Evolutionary conservation across 805 yeast species (phyloP).

Genomic region (Starmerella kuoi): DNA sequence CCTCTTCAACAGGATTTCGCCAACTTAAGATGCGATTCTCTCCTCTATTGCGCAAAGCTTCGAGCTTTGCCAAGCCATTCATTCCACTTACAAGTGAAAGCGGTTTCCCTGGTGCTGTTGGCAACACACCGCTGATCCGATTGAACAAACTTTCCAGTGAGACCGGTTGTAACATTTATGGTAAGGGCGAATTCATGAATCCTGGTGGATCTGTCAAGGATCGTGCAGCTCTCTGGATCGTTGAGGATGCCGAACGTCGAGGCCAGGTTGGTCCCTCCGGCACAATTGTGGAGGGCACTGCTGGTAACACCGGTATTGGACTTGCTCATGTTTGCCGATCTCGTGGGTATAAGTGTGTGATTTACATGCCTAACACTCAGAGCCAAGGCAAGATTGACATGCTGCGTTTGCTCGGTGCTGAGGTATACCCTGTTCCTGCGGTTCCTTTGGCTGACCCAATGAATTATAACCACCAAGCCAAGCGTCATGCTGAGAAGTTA

Average conservation of each 20-base stretch:
- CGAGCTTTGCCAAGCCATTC: slow-evolving; percentile 32
- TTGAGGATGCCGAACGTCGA: slow-evolving; percentile 63
- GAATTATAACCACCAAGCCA: slow-evolving; percentile 80
- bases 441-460: slow-evolving; percentile 70
- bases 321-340: slow-evolving; percentile 67
- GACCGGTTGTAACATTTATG: slow-evolving; percentile 64
- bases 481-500: slow-evolving; percentile 63
- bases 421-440: slow-evolving; percentile 80
- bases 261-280: slow-evolving; percentile 58
- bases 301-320: slow-evolving; percentile 94
- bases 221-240: slow-evolving; percentile 68
- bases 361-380: slow-evolving; percentile 87
- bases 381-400: slow-evolving; percentile 68
- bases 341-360: slow-evolving; percentile 71
- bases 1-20: too few species aligned
- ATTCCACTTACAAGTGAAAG: slow-evolving; percentile 52
- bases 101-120: slow-evolving; percentile 75
- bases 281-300: slow-evolving; percentile 85
- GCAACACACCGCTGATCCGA: slow-evolving; percentile 78
- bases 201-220: slow-evolving; percentile 93
- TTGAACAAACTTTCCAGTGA: slow-evolving; percentile 45
- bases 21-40: slow-evolving; percentile 12
- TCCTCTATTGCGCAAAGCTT: slow-evolving; percentile 9
- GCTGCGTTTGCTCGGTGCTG: slow-evolving; percentile 66
- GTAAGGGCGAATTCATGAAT: slow-evolving; percentile 84